Evolutionary conservation across 768 basidiomycete genomes (phyloP).

Genomic region (Inosperma sp.): DNA sequence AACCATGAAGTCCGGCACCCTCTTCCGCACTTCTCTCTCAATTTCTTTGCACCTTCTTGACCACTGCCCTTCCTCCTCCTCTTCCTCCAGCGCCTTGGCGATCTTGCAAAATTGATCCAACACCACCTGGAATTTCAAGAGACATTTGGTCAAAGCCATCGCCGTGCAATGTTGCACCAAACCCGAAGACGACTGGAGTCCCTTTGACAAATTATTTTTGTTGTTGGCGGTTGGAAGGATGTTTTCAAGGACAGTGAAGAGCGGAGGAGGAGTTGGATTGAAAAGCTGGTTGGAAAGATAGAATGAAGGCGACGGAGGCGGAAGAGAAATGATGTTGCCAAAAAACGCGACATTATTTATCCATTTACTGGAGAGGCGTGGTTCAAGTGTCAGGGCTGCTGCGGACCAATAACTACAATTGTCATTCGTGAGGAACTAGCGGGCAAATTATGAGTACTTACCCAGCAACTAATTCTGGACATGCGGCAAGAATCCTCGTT

Average conservation of each 20-base stretch:
- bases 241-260: constrained; percentile 67
- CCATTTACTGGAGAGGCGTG: constrained; percentile 86
- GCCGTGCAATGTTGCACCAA: constrained; percentile 88
- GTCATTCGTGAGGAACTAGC: not conserved
- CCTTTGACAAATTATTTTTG: constrained; percentile 75
- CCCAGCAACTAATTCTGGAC: constrained; percentile 84
- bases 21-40: constrained; percentile 66
- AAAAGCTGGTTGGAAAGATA: constrained; percentile 49
- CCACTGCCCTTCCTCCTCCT: constrained; percentile 69
- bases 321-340: constrained; percentile 71
- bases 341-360: constrained; percentile 84
- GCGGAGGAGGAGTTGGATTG: constrained; percentile 70
- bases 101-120: constrained; percentile 44
- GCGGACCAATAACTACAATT: constrained; percentile 62
- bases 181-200: constrained; percentile 62
- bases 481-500: constrained; percentile 70
- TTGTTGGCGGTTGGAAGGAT: constrained; percentile 73
- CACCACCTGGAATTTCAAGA: constrained; percentile 65
- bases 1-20: constrained; percentile 85
- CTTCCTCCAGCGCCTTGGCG: constrained; percentile 53
- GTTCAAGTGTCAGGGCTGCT: constrained; percentile 70
- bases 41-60: constrained; percentile 57
- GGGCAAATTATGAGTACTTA: constrained; percentile 29
- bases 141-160: constrained; percentile 66
- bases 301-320: constrained; percentile 63